phyloP scores from a whole-genome alignment of 352 stramenopile species.

The Phytopythium delawarense region DNA sequence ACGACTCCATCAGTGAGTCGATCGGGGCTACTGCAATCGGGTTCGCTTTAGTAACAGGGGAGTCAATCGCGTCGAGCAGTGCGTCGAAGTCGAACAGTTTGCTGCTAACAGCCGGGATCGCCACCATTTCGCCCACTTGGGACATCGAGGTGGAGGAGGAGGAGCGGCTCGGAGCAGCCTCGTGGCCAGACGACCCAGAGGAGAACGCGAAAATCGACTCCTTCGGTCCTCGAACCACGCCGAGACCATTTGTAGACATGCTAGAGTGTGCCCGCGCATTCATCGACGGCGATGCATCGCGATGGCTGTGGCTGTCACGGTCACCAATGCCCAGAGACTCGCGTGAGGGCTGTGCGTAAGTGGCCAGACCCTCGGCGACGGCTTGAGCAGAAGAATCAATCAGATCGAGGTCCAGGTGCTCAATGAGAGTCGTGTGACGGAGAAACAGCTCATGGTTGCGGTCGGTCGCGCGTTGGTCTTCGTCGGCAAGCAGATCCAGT shows the following conservation, averaged over 20 bases:
- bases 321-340: not conserved
- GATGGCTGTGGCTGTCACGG: not conserved
- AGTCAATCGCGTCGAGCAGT: conserved; percentile 16
- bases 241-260: not conserved
- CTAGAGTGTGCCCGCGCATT: not conserved
- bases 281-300: not conserved
- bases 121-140: not conserved
- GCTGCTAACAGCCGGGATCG: not conserved
- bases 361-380: not conserved
- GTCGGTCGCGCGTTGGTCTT: conserved; percentile 28
- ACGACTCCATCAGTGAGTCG: not conserved
- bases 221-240: not conserved
- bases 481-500: conserved; percentile 33
- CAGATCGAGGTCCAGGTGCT: not conserved
- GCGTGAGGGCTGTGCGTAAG: not conserved
- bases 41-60: no score
- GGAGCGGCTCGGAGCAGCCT: not conserved
- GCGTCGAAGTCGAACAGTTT: conserved; percentile 58
- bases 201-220: not conserved
- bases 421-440: conserved; percentile 26
- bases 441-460: conserved; percentile 37
- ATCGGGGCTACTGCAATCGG: not conserved
- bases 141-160: not conserved
- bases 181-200: not conserved
- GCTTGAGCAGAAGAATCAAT: not conserved